These are phyloP conservation scores for Saccharomycopsis sp. DNA, from an alignment of 805 yeast genomes.

Conservation along the genomic window DNA sequence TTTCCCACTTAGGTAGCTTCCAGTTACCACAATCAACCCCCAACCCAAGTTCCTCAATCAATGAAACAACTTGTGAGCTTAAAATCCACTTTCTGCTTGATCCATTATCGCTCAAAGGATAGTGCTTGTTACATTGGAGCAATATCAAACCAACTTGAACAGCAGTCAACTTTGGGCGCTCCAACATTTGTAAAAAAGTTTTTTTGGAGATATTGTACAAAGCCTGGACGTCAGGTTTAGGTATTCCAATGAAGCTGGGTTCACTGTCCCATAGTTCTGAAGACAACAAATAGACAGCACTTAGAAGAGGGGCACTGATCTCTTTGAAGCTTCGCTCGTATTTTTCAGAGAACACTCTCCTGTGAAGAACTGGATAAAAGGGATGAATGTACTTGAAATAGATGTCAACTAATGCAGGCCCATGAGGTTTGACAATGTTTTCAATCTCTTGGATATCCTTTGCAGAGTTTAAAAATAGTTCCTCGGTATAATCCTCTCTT, in stretches of 20 bases:
- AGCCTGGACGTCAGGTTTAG: slow-evolving; percentile 69
- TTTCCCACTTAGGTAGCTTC: slow-evolving; percentile 93
- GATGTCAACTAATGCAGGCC: slow-evolving; percentile 67
- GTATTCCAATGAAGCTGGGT: slow-evolving; percentile 61
- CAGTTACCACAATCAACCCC: slow-evolving; percentile 87
- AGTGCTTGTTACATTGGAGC: slow-evolving; percentile 46
- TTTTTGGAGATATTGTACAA: slow-evolving; percentile 59
- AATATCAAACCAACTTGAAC: slow-evolving; percentile 83
- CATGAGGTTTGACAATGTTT: slow-evolving; percentile 83
- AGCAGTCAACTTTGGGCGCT: slow-evolving; percentile 83
- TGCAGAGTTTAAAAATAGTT: slow-evolving; percentile 58
- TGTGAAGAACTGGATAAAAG: slow-evolving; percentile 83
- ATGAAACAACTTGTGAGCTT: slow-evolving; percentile 76
- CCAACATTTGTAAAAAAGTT: slow-evolving; percentile 62
- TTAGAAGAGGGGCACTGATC: slow-evolving; percentile 81
- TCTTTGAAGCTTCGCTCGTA: slow-evolving; percentile 87
- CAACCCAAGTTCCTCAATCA: slow-evolving; percentile 84
- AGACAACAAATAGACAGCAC: slow-evolving; percentile 83
- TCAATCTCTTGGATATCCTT: slow-evolving; percentile 79
- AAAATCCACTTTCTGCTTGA: slow-evolving; percentile 61
- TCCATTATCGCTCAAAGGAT: slow-evolving; percentile 31
- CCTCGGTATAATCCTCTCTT: slow-evolving; percentile 71
- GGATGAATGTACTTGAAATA: slow-evolving; percentile 87
- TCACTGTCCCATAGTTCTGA: slow-evolving; percentile 93
- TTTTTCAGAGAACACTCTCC: slow-evolving; percentile 83